Evolutionary conservation across 306 rosid species (phyloP).

Genomic region (Hippophae tibetana): DNA sequence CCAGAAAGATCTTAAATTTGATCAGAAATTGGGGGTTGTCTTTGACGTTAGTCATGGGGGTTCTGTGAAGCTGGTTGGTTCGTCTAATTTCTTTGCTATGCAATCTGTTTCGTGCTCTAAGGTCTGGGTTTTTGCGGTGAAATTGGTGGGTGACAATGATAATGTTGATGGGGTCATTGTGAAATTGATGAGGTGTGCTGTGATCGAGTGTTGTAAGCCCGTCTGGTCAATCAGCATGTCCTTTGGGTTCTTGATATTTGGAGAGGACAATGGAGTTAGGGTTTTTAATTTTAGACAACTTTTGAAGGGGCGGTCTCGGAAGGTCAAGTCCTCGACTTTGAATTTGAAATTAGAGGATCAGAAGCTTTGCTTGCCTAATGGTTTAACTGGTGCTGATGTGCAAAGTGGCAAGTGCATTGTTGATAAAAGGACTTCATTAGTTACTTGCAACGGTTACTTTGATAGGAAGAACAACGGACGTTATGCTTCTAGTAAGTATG

Average conservation of each 20-base stretch:
- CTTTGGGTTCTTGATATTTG: constrained; percentile 55
- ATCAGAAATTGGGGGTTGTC: constrained; percentile 49
- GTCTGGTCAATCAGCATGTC: constrained; percentile 57
- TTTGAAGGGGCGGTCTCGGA: constrained; percentile 34
- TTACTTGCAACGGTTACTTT: constrained; percentile 36
- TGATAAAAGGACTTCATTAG: constrained; percentile 23
- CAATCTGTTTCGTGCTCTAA: constrained; percentile 46
- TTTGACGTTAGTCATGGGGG: constrained; percentile 53
- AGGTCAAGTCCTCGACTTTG: constrained; percentile 18
- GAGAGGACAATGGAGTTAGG: constrained; percentile 74
- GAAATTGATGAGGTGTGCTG: constrained; percentile 79
- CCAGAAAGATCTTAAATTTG: constrained; percentile 36
- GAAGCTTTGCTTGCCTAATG: constrained; percentile 32
- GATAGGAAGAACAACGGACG: constrained; percentile 36
- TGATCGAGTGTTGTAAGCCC: constrained; percentile 47
- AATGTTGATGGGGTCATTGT: constrained; percentile 28
- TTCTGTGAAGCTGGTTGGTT: constrained; percentile 50
- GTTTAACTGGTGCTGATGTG: constrained; percentile 23
- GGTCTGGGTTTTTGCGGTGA: constrained; percentile 58
- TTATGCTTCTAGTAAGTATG: constrained; percentile 50
- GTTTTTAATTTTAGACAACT: constrained; percentile 51
- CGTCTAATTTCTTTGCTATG: constrained; percentile 64
- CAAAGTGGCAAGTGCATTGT: constrained; percentile 15
- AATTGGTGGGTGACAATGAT: constrained; percentile 22
- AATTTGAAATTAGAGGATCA: constrained; percentile 20